Evolutionary conservation across 2,329 filamentous ascomycete species (phyloP), one percentile per base, ranked within the genome.

Genomic region (Epichloe coenophiala): DNA sequence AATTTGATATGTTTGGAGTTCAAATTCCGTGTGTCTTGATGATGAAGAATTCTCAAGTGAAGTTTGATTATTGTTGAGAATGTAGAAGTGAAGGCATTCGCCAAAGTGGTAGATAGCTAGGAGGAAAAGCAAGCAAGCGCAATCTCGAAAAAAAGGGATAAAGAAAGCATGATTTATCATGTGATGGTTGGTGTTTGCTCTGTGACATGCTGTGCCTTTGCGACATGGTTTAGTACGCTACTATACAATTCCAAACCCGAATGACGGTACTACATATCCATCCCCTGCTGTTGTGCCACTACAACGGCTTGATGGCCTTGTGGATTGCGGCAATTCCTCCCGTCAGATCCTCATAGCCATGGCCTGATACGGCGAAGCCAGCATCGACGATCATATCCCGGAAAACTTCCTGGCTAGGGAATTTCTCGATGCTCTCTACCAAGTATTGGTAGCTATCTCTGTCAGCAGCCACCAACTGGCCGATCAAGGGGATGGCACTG

Each of bases 381-480:
- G 88, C 91, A 27, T 83, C 78, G 57, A 78, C 67, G 61, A 95
- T 93, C 86, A 95, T 89, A 36, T 80, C 76, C 56, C 83, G 78
- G 63, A 95, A 98, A 57, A 88, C 81, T 48, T 81, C 76, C 72
- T 98, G 94, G 58, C 74, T 84, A 0, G 93, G 94, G 65, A 97
- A 97, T 45, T 79, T 75, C 69, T 96, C 90, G 66, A 98, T 98
- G 67, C 90, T 96, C 75, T 98, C 93, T 9, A 98, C 93, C 9
- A 98, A 75, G 69, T 98, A 98, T 74, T 98, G 93, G 68, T 98
- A 98, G 65, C 88, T 95, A 62, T 94, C 91, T 51, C 91, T 76
- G 65, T 98, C 94, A 6, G 88, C 88, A 2, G 93, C 91, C 15
- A 98, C 90, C 54, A 98, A 64, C 70, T 98, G 91, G 3, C 93